Evolutionary conservation across 495 filamentous ascomycete genomes (phyloP).

Genomic region (Lophiostoma macrostomum): DNA sequence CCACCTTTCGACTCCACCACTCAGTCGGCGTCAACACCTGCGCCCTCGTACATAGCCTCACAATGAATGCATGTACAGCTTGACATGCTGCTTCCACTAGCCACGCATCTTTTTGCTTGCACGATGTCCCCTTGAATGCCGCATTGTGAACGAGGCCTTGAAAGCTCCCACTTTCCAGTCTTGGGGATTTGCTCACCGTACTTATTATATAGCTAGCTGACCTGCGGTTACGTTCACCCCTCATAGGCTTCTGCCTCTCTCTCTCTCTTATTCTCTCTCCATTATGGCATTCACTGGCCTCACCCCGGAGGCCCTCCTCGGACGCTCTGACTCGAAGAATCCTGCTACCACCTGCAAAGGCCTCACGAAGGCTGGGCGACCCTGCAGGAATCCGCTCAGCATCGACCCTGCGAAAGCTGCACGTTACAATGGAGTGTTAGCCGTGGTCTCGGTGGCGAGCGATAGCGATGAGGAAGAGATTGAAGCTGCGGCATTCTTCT

Average conservation of each 20-base stretch:
- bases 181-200: too few species aligned
- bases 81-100: neutral
- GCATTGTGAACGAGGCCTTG: slow-evolving; percentile 1
- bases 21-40: neutral
- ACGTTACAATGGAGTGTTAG: slow-evolving; percentile 42
- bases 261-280: neutral
- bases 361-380: slow-evolving; percentile 70
- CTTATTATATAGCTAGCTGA: too few species aligned
- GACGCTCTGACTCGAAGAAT: slow-evolving; percentile 77
- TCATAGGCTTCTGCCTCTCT: neutral
- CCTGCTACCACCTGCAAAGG: slow-evolving; percentile 84
- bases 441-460: slow-evolving; percentile 40
- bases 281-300: slow-evolving; percentile 47
- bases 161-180: neutral
- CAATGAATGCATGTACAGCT: neutral
- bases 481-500: slow-evolving; percentile 63
- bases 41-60: slow-evolving; percentile 13
- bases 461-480: slow-evolving; percentile 43
- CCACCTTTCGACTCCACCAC: neutral
- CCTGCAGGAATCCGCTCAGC: slow-evolving; percentile 73
- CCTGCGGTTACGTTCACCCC: neutral
- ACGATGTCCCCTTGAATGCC: neutral
- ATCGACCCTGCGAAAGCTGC: slow-evolving; percentile 49
- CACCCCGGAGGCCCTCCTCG: slow-evolving; percentile 78
- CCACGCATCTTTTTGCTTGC: neutral